These are phyloP conservation scores for Penicillium verrucosum DNA, from an alignment of 2,329 filamentous ascomycete genomes.

Conservation along the genomic window DNA sequence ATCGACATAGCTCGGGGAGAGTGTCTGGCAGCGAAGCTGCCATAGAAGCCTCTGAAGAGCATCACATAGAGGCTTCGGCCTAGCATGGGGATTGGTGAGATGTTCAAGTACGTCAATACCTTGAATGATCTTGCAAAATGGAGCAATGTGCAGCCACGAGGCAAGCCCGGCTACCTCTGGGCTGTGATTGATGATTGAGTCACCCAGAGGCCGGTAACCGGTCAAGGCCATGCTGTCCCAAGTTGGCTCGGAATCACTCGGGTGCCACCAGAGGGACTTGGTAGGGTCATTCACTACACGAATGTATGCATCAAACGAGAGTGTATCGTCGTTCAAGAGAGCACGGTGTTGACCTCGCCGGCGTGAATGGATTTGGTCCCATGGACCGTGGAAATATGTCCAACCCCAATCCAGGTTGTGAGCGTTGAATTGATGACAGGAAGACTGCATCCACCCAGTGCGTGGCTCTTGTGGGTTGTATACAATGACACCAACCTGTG, in stretches of 20 bases:
- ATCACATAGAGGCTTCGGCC: constrained; percentile 51
- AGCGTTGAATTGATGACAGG: constrained; percentile 58
- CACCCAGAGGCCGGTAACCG: constrained; percentile 53
- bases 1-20: constrained; percentile 39
- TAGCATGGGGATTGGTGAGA: constrained; percentile 43
- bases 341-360: constrained; percentile 57
- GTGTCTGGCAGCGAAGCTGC: constrained; percentile 47
- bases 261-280: constrained; percentile 59
- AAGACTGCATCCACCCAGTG: constrained; percentile 55
- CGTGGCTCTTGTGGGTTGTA: constrained; percentile 63
- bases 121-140: constrained; percentile 57
- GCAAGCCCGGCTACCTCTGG: constrained; percentile 55
- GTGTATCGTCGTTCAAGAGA: constrained; percentile 58
- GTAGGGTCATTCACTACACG: constrained; percentile 60
- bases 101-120: constrained; percentile 47
- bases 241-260: constrained; percentile 50
- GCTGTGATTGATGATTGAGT: constrained; percentile 45
- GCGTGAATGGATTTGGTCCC: constrained; percentile 57
- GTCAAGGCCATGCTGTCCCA: constrained; percentile 59
- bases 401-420: constrained; percentile 62
- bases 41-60: constrained; percentile 54
- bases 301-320: constrained; percentile 61
- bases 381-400: constrained; percentile 59
- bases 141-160: constrained; percentile 57
- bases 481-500: constrained; percentile 59